Base-by-base conservation (phyloP, 2,329 filamentous ascomycete species). In the Chrysosporium keratinophilum region DNA sequence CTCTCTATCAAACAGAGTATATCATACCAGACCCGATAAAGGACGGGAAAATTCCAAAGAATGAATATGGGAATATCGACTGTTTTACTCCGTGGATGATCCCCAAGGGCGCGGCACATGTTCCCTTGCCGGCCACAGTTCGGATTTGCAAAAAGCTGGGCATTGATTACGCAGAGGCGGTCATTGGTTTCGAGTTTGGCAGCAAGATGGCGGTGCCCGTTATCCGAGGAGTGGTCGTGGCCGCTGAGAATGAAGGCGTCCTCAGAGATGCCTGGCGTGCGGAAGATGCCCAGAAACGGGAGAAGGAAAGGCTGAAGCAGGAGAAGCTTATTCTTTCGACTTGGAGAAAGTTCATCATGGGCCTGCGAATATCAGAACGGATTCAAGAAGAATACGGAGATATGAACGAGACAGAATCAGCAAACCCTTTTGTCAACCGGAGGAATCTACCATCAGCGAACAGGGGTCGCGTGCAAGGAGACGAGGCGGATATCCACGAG, bases 101-200 rank as follows among this genome's bases (percentile, higher is more conserved):
- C 23, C 93, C 93, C 0, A 70, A 72, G 40, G 91, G 93, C 0
- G 90, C 90, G 1, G 79, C 86, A 0, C 93, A 98, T 66, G 77
- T 97, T 1, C 88, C 88, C 0, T 83, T 84, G 52, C 81, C 84
- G 44, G 88, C 88, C 0, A 85, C 84, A 0, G 82, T 84, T 33
- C 83, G 84, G 46, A 80, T 96, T 1, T 96, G 91, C 68, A 88
- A 87, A 65, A 83, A 86, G 57, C 75, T 98, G 0, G 81, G 82
- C 3, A 85, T 97, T 37, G 89, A 96, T 64, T 94, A 84, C 62
- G 93, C 93, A 0, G 93, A 97, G 69, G 93, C 93, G 1, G 93
- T 95, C 1, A 90, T 90, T 0, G 93, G 88, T 1, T 98, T 98
- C 66, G 93, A 98, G 65, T 98, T 97, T 66, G 91, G 91, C 0